phyloP scores from a whole-genome alignment of 768 basidiomycete genomes.

The Trametopsis cervina region DNA sequence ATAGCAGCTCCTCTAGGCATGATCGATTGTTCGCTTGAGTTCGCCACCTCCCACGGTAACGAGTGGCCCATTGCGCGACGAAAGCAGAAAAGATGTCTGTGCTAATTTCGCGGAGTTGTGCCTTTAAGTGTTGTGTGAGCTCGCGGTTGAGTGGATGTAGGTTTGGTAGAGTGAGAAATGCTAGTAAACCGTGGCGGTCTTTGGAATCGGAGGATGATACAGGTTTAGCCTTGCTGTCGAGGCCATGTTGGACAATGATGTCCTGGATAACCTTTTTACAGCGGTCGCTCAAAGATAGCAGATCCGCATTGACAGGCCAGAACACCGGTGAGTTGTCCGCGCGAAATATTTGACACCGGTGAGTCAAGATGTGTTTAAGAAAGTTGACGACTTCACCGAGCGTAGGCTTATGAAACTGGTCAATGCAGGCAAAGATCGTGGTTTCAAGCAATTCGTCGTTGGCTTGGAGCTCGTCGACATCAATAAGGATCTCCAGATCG shows the following conservation, averaged over 20 bases:
- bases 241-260: background rate
- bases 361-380: background rate
- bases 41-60: too few species aligned
- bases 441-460: background rate
- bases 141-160: background rate
- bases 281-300: background rate
- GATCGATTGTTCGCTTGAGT: too few species aligned
- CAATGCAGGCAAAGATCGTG: background rate
- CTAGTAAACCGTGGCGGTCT: background rate
- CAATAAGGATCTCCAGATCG: background rate
- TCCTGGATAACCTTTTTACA: background rate
- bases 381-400: background rate
- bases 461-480: background rate
- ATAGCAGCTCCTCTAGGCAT: too few species aligned
- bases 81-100: background rate
- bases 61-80: background rate
- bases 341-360: background rate
- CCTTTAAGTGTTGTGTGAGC: background rate
- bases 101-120: background rate
- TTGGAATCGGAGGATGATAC: background rate
- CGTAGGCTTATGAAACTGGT: background rate
- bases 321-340: background rate
- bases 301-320: background rate
- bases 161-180: background rate
- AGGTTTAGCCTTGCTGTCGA: background rate